phyloP scores from a whole-genome alignment of 1,139 yeast species.

The Blastobotrys proliferans region DNA sequence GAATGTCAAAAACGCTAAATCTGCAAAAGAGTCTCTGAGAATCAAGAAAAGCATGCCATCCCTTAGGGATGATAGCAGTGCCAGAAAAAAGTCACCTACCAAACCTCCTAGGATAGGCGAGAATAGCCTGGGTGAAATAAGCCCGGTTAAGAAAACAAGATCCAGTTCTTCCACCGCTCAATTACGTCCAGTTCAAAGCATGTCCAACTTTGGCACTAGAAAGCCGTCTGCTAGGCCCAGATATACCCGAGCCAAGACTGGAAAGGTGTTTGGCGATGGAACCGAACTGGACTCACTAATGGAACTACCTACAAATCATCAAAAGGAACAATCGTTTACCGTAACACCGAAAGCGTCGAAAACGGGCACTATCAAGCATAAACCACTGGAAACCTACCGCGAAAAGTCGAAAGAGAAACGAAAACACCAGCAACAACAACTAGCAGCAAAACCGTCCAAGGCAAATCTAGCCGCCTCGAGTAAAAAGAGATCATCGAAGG shows the following conservation, averaged over 20 bases:
- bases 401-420: constrained; percentile 15
- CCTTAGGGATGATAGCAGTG: no score
- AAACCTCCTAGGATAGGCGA: not conserved
- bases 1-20: not conserved
- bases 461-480: constrained; percentile 9
- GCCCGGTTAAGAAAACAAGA: not conserved
- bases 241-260: constrained; percentile 20
- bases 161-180: constrained; percentile 7
- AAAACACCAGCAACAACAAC: not conserved
- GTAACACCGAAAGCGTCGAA: constrained; percentile 18
- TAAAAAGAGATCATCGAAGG: constrained; percentile 8
- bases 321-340: constrained; percentile 21
- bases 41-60: constrained; percentile 19
- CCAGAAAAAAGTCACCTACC: constrained; percentile 6
- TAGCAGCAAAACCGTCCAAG: constrained; percentile 2
- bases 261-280: constrained; percentile 32
- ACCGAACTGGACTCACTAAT: constrained; percentile 33
- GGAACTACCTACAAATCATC: constrained; percentile 29
- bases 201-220: constrained; percentile 15
- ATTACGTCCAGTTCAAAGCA: constrained; percentile 25
- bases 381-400: constrained; percentile 18
- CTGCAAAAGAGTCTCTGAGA: constrained; percentile 1
- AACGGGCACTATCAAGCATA: constrained; percentile 9
- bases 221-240: constrained; percentile 12
- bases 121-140: constrained; percentile 1